phyloP scores from a whole-genome alignment of 1,284 basidiomycete species.

The Fomes fomentarius region DNA sequence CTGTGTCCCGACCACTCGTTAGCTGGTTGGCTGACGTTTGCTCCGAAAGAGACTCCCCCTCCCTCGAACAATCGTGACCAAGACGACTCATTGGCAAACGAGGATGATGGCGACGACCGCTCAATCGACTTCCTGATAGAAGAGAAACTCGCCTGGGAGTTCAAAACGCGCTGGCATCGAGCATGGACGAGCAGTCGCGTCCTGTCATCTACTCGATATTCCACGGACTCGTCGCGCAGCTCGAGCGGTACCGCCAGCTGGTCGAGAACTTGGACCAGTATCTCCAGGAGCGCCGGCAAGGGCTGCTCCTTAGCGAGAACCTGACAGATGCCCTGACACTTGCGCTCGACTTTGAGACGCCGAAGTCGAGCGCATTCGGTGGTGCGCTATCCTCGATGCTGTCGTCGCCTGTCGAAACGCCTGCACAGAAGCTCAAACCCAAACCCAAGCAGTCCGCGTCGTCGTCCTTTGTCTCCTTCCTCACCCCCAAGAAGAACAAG shows the following conservation, averaged over 20 bases:
- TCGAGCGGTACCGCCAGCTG: constrained; percentile 76
- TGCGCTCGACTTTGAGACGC: constrained; percentile 57
- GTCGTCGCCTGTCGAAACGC: constrained; percentile 25
- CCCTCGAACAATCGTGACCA: constrained; percentile 25
- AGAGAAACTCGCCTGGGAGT: constrained; percentile 62
- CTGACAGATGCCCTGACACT: constrained; percentile 87
- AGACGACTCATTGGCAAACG: constrained; percentile 26
- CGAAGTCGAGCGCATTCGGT: constrained; percentile 17
- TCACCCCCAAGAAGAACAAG: constrained; percentile 75
- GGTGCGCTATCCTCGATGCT: constrained; percentile 8
- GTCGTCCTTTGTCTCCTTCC: constrained; percentile 73
- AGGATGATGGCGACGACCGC: constrained; percentile 69
- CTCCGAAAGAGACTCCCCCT: constrained; percentile 40
- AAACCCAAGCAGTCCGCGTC: constrained; percentile 53
- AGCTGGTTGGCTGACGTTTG: constrained; percentile 85
- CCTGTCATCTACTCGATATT: constrained; percentile 83
- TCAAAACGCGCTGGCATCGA: constrained; percentile 64
- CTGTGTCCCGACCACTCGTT: constrained; percentile 85
- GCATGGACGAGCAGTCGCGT: constrained; percentile 68
- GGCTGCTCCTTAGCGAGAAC: constrained; percentile 91
- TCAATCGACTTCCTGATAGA: constrained; percentile 78
- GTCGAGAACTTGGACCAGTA: constrained; percentile 85
- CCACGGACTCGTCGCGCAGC: constrained; percentile 75
- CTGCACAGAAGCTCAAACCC: constrained; percentile 43
- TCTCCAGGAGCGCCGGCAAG: constrained; percentile 85